Base-by-base conservation (phyloP, 2,329 filamentous ascomycete species). In the Beauveria rudraprayagi region DNA sequence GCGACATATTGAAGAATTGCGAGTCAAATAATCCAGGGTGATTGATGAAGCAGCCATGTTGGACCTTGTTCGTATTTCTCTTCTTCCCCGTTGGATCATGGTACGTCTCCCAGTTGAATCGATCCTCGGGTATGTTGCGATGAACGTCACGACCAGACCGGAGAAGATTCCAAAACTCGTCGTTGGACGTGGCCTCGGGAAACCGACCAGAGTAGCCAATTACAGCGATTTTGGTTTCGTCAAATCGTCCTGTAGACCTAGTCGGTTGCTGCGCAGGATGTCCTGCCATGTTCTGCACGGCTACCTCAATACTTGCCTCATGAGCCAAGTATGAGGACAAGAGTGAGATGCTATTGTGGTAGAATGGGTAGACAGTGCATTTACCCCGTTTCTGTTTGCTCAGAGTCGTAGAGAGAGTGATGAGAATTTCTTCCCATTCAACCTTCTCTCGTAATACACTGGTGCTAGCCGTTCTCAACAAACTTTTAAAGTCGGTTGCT, bases 1-100 rank as follows among this genome's bases (percentile, higher is more conserved):
- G 88, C 47, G 87, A 91, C 82, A 92, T 90, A 70, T 89, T 89
- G 80, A 92, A 92, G 76, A 92, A 91, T 1, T 82, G 78, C 3
- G 87, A 82, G 67, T 92, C 89, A 67, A 92, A 92, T 24, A 87
- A 76, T 60, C 86, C 87, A 0, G 88, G 87, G 60, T 89, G 79
- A 43, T 90, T 82, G 61, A 90, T 30, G 40, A 44, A 56, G 10
- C 53, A 56, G 24, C 53, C 53, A 43, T 56, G 26, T 5, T 30
- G 2, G 3, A 34, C n/a, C n/a, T 22, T 41, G 41, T 6, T 56
- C 16, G 40, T 46, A 11, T 55, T 56, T 34, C 26, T 85, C 43
- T 77, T 79, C 68, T 88, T 87, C 6, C 86, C 86, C 2, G 83
- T 84, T 3, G 86, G 80, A 66, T 91, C 87, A 63, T 80, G 85